Evolutionary conservation across 768 basidiomycete species (phyloP).

Genomic region (Lactarius vividus): DNA sequence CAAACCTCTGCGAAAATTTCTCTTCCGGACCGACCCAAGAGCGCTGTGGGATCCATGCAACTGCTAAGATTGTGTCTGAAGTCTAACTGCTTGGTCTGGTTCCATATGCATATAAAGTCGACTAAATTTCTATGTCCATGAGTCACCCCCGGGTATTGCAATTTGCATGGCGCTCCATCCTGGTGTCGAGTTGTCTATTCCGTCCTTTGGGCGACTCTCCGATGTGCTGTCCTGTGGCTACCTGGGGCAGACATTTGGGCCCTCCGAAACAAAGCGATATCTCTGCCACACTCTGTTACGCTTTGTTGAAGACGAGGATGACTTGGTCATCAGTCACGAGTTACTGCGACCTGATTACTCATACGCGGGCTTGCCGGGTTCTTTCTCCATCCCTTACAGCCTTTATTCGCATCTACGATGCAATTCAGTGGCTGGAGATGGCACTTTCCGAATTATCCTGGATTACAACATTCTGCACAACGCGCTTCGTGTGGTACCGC

Average conservation of each 20-base stretch:
- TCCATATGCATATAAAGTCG: conserved; percentile 11
- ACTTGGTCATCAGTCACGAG: conserved; percentile 15
- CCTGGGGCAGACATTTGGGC: conserved; percentile 18
- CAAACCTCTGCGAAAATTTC: not conserved
- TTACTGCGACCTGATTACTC: conserved; percentile 16
- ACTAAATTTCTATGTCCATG: too few species aligned
- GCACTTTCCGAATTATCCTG: conserved; percentile 11
- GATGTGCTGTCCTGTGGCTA: conserved; percentile 14
- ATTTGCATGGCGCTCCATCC: conserved; percentile 4
- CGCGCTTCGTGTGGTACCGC: conserved; percentile 6
- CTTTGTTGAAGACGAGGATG: conserved; percentile 16
- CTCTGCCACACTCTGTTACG: conserved; percentile 15
- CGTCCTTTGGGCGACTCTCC: conserved; percentile 8
- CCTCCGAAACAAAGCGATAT: conserved; percentile 5
- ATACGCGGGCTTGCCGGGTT: conserved; percentile 17
- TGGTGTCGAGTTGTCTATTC: not conserved
- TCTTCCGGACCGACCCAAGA: too few species aligned
- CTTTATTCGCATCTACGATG: conserved; percentile 19
- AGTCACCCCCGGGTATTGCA: not conserved
- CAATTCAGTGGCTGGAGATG: conserved; percentile 17
- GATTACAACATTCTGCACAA: not conserved
- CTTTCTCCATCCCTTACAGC: conserved; percentile 15
- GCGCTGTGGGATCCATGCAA: not conserved
- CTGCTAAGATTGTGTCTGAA: not conserved
- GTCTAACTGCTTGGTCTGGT: not conserved